phyloP scores from a whole-genome alignment of 345 rosid genomes.

The Brassica incana region DNA sequence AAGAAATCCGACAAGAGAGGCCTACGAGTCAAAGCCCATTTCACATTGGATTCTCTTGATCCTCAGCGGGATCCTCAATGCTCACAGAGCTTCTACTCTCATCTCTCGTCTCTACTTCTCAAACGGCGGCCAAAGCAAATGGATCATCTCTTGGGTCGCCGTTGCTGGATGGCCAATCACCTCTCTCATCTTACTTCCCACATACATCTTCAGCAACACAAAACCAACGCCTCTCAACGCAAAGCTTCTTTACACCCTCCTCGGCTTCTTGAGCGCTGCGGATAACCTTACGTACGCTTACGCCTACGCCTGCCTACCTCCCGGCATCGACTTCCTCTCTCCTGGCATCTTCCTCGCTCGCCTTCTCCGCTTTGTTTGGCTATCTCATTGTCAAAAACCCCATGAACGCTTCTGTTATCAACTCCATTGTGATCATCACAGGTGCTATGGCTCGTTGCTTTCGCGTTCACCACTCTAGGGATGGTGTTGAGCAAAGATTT shows the following conservation, averaged over 20 bases:
- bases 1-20: constrained; percentile 44
- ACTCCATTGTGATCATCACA: constrained; percentile 65
- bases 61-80: constrained; percentile 56
- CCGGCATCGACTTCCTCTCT: constrained; percentile 90
- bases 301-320: constrained; percentile 69
- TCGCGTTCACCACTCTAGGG: constrained; percentile 66
- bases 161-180: constrained; percentile 88
- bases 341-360: constrained; percentile 74
- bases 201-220: constrained; percentile 47
- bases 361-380: constrained; percentile 70
- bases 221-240: constrained; percentile 59
- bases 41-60: constrained; percentile 81
- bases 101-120: constrained; percentile 69
- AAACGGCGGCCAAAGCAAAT: constrained; percentile 83
- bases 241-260: constrained; percentile 52
- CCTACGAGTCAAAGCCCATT: constrained; percentile 55
- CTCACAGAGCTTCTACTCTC: constrained; percentile 75
- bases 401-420: constrained; percentile 60
- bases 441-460: constrained; percentile 66
- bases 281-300: constrained; percentile 87
- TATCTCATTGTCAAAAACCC: constrained; percentile 68
- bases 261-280: constrained; percentile 74
- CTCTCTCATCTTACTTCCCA: constrained; percentile 54
- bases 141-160: constrained; percentile 91
- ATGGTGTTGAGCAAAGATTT: constrained; percentile 55